Base-by-base conservation (phyloP, 768 basidiomycete species). In the Mycena olivaceomarginata region DNA sequence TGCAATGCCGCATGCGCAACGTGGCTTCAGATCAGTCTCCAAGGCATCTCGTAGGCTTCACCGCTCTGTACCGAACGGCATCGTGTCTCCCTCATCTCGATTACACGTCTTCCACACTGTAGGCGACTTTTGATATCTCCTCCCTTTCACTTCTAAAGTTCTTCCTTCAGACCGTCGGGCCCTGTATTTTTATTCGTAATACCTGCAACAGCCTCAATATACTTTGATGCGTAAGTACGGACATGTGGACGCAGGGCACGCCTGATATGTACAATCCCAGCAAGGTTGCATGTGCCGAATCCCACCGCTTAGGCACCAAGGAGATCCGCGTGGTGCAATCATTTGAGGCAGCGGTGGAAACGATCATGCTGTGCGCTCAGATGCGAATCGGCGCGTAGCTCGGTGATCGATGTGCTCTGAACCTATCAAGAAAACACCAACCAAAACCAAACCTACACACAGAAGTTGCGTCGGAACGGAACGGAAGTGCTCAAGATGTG, bases 101-200 rank as follows among this genome's bases (percentile, higher is more conserved):
- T 22, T 25, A 4, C 43, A 18, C 31, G 31, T 31, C 31, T 31
- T 31, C 31, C 31, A 31, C 31, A 31, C 31, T 3, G 31, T 31
- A 31, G 31, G 31, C 31, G 31, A 31, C 31, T 31, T 31, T 31
- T 31, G 31, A 31, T 31, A 31, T 31, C 31, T 31, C 31, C 31
- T 31, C 31, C 31, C 31, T 31, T 31, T 31, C 31, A 31, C 31
- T 31, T 31, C 31, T 31, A 31, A 31, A 31, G 11, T 12, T n/a
- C 11, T 20, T 25, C 16, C 45, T 2, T 10, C n/a, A 20, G 8
- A 5, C 16, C 18, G 9, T 67, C 65, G 8, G 22, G 25, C 6
- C 65, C 45, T 13, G 9, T 45, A 6, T 67, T 67, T n/a, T 18
- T 67, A 9, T 67, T 67, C 22, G 31, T 67, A 15, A 45, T 67